These are phyloP conservation scores for Pelargonium myrrhifolium DNA, from an alignment of 441 rosid species.

Conservation along the genomic window DNA sequence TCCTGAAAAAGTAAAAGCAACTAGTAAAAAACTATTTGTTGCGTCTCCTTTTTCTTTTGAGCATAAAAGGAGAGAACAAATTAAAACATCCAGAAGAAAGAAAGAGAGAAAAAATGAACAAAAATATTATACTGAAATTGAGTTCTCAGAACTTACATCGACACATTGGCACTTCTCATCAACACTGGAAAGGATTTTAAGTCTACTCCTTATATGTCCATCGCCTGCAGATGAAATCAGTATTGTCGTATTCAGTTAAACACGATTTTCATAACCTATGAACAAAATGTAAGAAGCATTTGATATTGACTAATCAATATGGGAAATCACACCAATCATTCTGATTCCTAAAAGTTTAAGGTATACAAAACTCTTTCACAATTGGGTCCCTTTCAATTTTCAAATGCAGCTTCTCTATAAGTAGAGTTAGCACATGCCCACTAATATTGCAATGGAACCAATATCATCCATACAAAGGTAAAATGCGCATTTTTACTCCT, in stretches of 20 bases:
- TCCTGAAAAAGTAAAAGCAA: slow-evolving; percentile 23
- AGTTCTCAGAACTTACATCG: slow-evolving; percentile 29
- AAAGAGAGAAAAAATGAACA: background rate
- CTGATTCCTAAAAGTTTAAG: too few relatives aligned
- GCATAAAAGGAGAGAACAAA: too few relatives aligned
- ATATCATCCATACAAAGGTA: background rate
- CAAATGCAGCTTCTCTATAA: background rate
- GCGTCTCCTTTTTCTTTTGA: background rate
- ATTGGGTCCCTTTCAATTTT: background rate
- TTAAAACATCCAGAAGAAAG: background rate
- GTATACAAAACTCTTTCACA: background rate
- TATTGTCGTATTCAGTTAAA: slow-evolving; percentile 3
- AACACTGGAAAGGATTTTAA: slow-evolving; percentile 28
- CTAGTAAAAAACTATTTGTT: too few relatives aligned
- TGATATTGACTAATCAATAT: background rate
- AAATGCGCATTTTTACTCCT: background rate
- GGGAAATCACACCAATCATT: background rate
- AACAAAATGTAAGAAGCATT: background rate
- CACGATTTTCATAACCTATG: background rate
- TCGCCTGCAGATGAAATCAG: slow-evolving; percentile 31
- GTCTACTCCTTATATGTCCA: slow-evolving; percentile 28
- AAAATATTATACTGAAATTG: slow-evolving; percentile 5
- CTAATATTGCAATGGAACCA: background rate
- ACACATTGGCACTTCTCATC: slow-evolving; percentile 31
- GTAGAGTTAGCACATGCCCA: background rate